phyloP scores from a whole-genome alignment of 2,329 filamentous ascomycete genomes.

The Clarireedia homoeocarpa region DNA sequence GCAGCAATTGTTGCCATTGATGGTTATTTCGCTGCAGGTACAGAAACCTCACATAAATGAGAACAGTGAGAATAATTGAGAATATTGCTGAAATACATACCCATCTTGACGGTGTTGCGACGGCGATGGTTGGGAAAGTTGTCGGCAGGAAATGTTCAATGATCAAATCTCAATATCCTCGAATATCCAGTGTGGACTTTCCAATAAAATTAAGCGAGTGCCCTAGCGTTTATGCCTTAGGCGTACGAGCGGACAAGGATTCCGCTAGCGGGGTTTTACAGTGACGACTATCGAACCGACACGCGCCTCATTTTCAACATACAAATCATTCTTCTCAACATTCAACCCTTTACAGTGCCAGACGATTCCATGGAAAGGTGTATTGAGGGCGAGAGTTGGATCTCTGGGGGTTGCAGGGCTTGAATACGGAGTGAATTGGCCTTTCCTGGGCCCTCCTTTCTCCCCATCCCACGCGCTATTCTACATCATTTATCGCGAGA shows the following conservation, averaged over 20 bases:
- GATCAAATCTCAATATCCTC: background rate
- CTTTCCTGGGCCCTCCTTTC: background rate
- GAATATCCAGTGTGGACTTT: constrained; percentile 5
- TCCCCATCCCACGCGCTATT: background rate
- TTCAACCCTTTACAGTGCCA: background rate
- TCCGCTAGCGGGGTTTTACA: constrained; percentile 2
- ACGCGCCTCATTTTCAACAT: background rate
- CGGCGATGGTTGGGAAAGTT: constrained; percentile 2
- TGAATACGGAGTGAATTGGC: background rate
- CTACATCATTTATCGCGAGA: background rate
- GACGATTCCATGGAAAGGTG: background rate
- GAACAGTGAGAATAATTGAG: too few species aligned
- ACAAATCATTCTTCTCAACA: background rate
- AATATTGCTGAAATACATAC: background rate
- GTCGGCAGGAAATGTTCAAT: constrained; percentile 2
- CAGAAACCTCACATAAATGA: too few species aligned
- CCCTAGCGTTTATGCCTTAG: background rate
- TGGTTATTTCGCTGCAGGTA: too few species aligned
- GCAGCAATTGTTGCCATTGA: too few species aligned
- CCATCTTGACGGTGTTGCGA: constrained; percentile 7
- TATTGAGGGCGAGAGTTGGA: background rate
- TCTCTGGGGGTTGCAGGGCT: background rate
- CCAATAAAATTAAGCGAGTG: constrained; percentile 5
- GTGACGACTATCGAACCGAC: constrained; percentile 3
- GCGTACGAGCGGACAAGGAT: background rate